Evolutionary conservation across 2,329 filamentous ascomycete species (phyloP).

Genomic region (Aspergillus ruber): DNA sequence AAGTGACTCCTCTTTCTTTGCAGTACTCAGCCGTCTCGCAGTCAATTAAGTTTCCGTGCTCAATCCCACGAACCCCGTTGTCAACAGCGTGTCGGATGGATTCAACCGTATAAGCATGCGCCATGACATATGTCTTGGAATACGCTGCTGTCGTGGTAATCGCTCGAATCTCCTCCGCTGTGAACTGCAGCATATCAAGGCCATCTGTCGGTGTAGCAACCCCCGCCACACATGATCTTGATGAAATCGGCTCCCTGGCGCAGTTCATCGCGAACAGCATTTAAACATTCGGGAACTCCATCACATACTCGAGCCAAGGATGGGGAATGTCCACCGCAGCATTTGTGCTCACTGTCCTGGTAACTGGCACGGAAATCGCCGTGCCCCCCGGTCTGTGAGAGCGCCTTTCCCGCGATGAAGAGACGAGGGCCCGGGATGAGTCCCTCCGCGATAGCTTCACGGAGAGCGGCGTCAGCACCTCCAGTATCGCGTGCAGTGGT

Average conservation of each 20-base stretch:
- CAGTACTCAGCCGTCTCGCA: slow-evolving; percentile 42
- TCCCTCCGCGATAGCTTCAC: slow-evolving; percentile 42
- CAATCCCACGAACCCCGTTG: slow-evolving; percentile 50
- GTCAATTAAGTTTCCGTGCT: slow-evolving; percentile 44
- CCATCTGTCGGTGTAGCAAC: slow-evolving; percentile 51
- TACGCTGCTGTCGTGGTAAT: slow-evolving; percentile 45
- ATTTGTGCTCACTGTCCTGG: slow-evolving; percentile 30
- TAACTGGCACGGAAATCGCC: slow-evolving; percentile 40
- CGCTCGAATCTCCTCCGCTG: slow-evolving; percentile 48
- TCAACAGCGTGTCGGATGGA: slow-evolving; percentile 50
- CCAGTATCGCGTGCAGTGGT: slow-evolving; percentile 53
- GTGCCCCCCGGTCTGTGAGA: slow-evolving; percentile 54
- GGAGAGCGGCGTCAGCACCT: slow-evolving; percentile 47
- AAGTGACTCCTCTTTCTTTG: slow-evolving; percentile 39
- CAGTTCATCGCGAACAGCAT: slow-evolving; percentile 47
- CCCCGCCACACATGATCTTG: slow-evolving; percentile 55
- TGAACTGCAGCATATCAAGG: slow-evolving; percentile 50
- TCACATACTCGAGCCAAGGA: slow-evolving; percentile 39
- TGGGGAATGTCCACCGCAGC: slow-evolving; percentile 38
- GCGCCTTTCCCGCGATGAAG: slow-evolving; percentile 47
- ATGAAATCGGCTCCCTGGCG: slow-evolving; percentile 53
- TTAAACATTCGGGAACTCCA: slow-evolving; percentile 49
- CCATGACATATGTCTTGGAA: slow-evolving; percentile 48
- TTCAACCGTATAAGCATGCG: slow-evolving; percentile 50
- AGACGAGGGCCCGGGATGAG: slow-evolving; percentile 49